These are phyloP conservation scores for Yueomyces sp. DNA, from an alignment of 805 yeast genomes.

Conservation along the genomic window DNA sequence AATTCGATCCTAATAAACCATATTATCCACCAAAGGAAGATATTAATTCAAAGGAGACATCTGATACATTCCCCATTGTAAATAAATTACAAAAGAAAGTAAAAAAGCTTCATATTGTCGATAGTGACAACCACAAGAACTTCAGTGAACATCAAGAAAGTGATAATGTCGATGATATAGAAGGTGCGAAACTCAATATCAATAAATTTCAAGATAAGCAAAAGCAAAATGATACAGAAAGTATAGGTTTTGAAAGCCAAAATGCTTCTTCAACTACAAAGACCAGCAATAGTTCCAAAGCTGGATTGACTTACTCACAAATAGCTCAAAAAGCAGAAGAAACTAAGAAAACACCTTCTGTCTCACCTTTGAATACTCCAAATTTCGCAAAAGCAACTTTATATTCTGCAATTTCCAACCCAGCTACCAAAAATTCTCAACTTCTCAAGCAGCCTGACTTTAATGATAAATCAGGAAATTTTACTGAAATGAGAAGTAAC, in stretches of 20 bases:
- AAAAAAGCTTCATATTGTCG: slow-evolving; percentile 30
- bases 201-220: not conserved
- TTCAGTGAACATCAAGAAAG: slow-evolving; percentile 1
- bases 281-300: not conserved
- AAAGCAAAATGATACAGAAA: not conserved
- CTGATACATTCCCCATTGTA: slow-evolving; percentile 57
- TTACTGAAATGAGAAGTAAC: not conserved
- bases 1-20: slow-evolving; percentile 9
- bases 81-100: slow-evolving; percentile 46
- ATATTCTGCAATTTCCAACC: not conserved
- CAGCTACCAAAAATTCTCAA: not conserved
- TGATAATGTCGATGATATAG: not conserved
- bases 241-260: not conserved
- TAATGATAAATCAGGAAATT: not conserved
- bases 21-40: slow-evolving; percentile 43
- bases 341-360: not conserved
- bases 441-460: not conserved
- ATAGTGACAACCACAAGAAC: slow-evolving; percentile 6
- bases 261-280: not conserved
- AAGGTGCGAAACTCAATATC: not conserved
- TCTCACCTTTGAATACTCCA: not conserved
- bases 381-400: not conserved
- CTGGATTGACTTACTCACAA: slow-evolving; percentile 13
- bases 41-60: slow-evolving; percentile 66
- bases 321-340: slow-evolving; percentile 3